Base-by-base conservation (phyloP, 1,284 basidiomycete species). In the Peniophora sp. region DNA sequence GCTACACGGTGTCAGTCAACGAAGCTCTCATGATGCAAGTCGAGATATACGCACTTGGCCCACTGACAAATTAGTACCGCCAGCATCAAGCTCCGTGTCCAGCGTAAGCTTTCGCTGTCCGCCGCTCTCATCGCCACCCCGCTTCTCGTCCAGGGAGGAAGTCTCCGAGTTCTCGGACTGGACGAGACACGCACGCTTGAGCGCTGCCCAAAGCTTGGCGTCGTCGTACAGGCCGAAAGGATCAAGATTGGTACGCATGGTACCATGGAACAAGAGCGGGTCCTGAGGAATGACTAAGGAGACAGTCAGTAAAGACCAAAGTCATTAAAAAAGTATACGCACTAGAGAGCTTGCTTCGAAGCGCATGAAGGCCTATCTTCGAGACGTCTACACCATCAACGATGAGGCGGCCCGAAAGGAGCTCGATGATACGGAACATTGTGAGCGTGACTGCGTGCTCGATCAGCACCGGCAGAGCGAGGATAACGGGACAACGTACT, bases 51-150 rank as follows among this genome's bases (percentile, higher is more conserved):
- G 27, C 12, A 32, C 27, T 78, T 92, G 59, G 11, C 48, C 55
- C 16, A 58, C 49, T 3, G 57, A 58, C 52, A 96, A 62, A 63
- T 96, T 97, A 20, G 72, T 72, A 22, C 93, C 94, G 63, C 95
- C 93, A 54, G 88, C 86, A 55, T 94, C 90, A 53, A 97, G 81
- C 2, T 79, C 67, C 32, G 79, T 87, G 62, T 96, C 92, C 11
- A 95, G 74, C 19, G 76, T 86, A 69, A 92, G 92, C 47, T 78
- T 75, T 3, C 53, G 52, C 5, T 27, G 63, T 50, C 38, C 61
- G 3, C 61, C 79, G 75, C 10, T 53, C 52, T 3, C 35, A 64
- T 52, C 36, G 61, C 3, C 62, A 63, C 2, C 60, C 61, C 14
- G 55, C 51, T 8, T 53, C 53, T 8, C 63, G 64, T 17, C 60